Percentiles rank a stretch among this genome's conserved stretches.
These are phyloP conservation scores for Saposhnikovia divaricata DNA, from an alignment of 129 eudicot genomes.

Conservation along the genomic window DNA sequence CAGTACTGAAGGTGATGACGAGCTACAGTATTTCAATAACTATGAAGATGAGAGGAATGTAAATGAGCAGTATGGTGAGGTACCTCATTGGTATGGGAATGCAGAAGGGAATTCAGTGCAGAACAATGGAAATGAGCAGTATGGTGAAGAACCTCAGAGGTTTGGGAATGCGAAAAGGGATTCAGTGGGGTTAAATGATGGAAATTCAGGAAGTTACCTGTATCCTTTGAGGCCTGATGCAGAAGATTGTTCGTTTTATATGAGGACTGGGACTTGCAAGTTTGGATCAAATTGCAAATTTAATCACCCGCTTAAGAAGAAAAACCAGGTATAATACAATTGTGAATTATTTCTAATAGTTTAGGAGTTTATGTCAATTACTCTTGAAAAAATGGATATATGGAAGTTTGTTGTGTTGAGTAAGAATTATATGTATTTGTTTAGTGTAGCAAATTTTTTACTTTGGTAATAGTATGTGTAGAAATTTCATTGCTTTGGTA, in stretches of 20 bases:
- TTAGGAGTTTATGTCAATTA: background rate
- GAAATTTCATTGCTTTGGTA: background rate
- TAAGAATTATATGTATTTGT: background rate
- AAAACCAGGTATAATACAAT: slow-evolving; percentile 40
- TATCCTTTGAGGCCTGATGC: slow-evolving; percentile 82
- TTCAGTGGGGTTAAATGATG: background rate
- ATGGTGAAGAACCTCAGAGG: background rate
- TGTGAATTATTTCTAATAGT: background rate
- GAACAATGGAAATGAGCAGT: background rate
- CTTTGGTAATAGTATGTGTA: background rate
- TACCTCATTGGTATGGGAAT: background rate
- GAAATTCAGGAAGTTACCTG: background rate
- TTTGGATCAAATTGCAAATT: slow-evolving; percentile 81
- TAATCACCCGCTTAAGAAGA: slow-evolving; percentile 67
- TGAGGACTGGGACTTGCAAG: slow-evolving; percentile 70
- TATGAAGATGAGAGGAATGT: background rate
- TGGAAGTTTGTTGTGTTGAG: background rate
- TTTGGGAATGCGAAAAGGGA: background rate
- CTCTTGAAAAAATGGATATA: background rate
- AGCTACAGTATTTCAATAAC: background rate
- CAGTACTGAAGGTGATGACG: background rate
- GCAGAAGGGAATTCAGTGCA: background rate
- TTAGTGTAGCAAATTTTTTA: background rate
- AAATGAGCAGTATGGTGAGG: background rate
- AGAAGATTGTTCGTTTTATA: slow-evolving; percentile 69